Base-by-base conservation (phyloP, 805 yeast genomes). In the Metschnikowia aberdeeniae region DNA sequence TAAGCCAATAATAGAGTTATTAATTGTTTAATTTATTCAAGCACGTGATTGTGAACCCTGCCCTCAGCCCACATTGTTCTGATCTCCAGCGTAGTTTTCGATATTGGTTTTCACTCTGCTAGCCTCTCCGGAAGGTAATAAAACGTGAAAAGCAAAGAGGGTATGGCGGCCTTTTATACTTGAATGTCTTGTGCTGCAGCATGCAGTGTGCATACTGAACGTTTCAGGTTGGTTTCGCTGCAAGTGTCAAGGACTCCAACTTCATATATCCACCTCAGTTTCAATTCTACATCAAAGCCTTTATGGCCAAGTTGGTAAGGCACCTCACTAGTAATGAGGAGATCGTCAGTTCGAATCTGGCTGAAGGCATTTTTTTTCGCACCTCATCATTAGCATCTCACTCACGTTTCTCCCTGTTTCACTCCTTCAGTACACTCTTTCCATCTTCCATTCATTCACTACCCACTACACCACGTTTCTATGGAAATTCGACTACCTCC, bases 221-320 rank as follows among this genome's bases (percentile, higher is more conserved):
- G 26, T 22, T 22, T 22, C 26, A 22, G 26, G 26, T 22, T 22
- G 26, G 26, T 22, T 22, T 22, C 26, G 17, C 17, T 17, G 17
- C 17, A 17, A 2, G 17, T 17, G 17, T 17, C 17, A 17, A 17
- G 17, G 17, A 17, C 17, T 17, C 12, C 3, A 28, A 10, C 31
- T 6, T 29, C 13, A 29, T 11, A 2, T 29, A 29, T 2, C 5
- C 5, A 3, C 12, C 3, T 7, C 7, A 9, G 13, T 4, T 10
- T 8, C 14, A 36, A 19, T 4, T 5, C 5, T 5, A 2, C 5
- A 29, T 11, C 3, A n/a, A 32, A 43, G 54, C 54, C 53, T 51
- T 51, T 51, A 51, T 51, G 54, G 54, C 54, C 54, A 51, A 51
- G 54, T 51, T 51, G 53, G 54, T 49, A 49, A 49, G 53, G 26